Conservation (phyloP, 106 monocot species). For the Hemerocallis citrina region DNA sequence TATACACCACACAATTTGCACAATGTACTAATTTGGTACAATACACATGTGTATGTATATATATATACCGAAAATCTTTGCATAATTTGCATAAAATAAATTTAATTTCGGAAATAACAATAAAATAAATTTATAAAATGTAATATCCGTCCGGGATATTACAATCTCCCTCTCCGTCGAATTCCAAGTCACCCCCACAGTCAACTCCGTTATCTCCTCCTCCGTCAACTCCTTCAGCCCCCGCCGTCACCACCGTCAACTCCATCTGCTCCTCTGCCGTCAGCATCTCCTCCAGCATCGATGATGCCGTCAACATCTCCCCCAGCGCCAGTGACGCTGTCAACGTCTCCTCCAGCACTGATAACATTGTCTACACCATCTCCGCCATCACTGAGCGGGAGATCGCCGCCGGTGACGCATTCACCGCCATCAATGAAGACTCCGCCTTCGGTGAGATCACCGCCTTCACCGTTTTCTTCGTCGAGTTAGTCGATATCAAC, state of each 20-base stretch:
- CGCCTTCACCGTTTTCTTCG: constrained; percentile 3
- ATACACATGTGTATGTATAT: no score
- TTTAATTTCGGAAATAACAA: no score
- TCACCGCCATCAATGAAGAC: background rate
- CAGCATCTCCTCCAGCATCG: background rate
- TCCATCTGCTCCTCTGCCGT: background rate
- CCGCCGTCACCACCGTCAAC: background rate
- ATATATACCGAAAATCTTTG: no score
- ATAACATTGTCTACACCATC: background rate
- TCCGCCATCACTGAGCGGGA: background rate
- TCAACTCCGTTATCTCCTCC: background rate
- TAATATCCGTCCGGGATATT: no score
- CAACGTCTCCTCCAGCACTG: background rate
- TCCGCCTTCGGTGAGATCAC: background rate
- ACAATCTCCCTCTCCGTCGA: background rate
- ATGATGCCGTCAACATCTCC: background rate
- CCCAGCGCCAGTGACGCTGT: background rate
- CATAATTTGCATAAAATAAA: no score
- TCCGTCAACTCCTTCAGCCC: background rate
- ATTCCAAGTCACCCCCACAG: background rate
- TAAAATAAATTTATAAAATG: no score
- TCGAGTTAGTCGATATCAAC: constrained; percentile 17
- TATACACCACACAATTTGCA: no score
- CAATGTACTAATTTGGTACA: no score
- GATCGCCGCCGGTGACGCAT: background rate